Evolutionary conservation across 768 basidiomycete genomes (phyloP), one percentile per base, ranked within the genome.

Genomic region (Boletus sp.): DNA sequence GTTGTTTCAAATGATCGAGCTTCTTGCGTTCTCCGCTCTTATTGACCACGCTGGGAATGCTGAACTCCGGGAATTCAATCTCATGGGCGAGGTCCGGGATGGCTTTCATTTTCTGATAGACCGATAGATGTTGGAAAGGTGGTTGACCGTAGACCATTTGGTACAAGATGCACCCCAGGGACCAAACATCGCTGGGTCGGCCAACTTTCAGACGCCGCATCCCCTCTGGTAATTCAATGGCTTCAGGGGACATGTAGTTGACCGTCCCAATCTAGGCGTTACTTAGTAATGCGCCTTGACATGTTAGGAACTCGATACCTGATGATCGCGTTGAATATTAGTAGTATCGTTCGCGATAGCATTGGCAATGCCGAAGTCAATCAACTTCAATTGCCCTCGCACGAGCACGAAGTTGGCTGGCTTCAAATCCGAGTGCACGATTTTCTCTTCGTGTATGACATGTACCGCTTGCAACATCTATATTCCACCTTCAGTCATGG

Each of bases 381-480:
- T 99, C 58, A 99, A 76, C 79, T 99, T 99, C 53, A 99, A 77
- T 60, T 93, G 88, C 6, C 96, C 96, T 54, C 88, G 86, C 52
- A 98, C 96, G 30, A 99, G 78, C 21, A 99, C 95, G 61, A 99
- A 99, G 71, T 99, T 99, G 4, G 97, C 96, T 7, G 96, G 96
- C 69, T 99, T 99, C 51, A 98, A 79, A 72, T 99, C 96, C 19
- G 95, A 96, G 72, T 99, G 96, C 3, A 99, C 96, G 57, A 99
- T 97, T 73, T 96, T 96, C 74, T 97, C 94, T 59, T 96, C 91
- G 65, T 99, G 96, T 50, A 98, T 96, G 51, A 98, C 88, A 54
- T 97, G 90, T n/a, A 99, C 96, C 1, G 95, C 95, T 77, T 97
- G 87, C 46, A 99, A 75, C 93, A 99, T 99, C 95, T 98, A 65